These are phyloP conservation scores for Urtica urens DNA, from an alignment of 306 rosid species.

Conservation along the genomic window DNA sequence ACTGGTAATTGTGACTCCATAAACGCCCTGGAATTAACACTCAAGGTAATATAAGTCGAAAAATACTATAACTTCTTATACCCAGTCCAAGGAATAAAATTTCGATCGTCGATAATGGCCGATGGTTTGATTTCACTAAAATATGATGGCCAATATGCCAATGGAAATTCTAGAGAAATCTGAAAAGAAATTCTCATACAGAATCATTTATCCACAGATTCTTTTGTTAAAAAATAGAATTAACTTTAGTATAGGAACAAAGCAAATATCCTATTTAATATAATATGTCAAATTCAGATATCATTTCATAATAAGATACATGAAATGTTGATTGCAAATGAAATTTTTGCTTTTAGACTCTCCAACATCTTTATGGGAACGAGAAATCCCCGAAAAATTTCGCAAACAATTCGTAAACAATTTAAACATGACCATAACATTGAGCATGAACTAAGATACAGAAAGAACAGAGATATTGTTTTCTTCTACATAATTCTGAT, in stretches of 20 bases:
- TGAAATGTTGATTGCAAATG: neutral
- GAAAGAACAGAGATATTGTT: no score
- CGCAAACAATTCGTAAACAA: neutral
- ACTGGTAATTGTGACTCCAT: slow-evolving; percentile 67
- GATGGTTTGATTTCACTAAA: neutral
- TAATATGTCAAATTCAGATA: no score
- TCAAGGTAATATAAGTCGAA: slow-evolving; percentile 7
- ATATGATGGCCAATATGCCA: neutral
- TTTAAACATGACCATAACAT: neutral
- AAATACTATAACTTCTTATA: no score
- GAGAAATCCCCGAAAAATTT: neutral
- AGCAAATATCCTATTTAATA: no score
- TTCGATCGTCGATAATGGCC: no score
- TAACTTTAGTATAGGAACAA: no score
- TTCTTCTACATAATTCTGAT: no score
- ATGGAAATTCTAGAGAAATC: neutral
- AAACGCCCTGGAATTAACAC: slow-evolving; percentile 48
- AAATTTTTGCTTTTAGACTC: neutral
- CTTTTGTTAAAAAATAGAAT: no score
- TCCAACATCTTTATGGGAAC: no score
- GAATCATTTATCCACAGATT: neutral
- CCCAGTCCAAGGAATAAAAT: neutral
- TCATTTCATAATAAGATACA: no score
- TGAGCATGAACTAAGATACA: no score
- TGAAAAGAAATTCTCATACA: neutral